Conservation (phyloP, 306 rosid species). For the Mucuna pruriens region DNA sequence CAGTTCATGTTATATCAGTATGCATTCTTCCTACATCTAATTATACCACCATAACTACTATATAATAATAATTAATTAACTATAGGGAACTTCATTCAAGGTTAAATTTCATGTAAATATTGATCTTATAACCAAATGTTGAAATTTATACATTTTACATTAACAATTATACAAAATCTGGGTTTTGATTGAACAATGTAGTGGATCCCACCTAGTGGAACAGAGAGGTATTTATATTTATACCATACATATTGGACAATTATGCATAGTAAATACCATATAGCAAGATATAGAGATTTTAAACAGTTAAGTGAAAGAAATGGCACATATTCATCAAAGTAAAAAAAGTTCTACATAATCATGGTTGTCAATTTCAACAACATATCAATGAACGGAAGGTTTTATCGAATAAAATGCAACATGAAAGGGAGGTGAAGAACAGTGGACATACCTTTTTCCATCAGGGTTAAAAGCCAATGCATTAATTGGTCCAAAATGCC, state of each 20-base stretch:
- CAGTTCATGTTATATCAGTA: background rate
- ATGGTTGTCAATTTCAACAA: conserved; percentile 16
- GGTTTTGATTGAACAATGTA: background rate
- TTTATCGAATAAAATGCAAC: background rate
- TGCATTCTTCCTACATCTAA: background rate
- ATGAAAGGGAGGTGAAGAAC: background rate
- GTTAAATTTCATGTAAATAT: background rate
- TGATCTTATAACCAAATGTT: background rate
- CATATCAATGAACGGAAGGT: background rate
- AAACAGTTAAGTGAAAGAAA: background rate
- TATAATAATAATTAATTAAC: no score
- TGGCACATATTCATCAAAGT: background rate
- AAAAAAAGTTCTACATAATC: background rate
- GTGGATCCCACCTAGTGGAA: background rate
- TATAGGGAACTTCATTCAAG: background rate
- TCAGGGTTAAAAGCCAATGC: conserved; percentile 96
- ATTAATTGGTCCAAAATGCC: conserved; percentile 98
- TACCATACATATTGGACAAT: background rate
- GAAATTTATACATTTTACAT: background rate
- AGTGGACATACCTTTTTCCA: conserved; percentile 73
- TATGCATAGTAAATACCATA: background rate
- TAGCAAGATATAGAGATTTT: background rate
- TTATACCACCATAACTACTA: background rate
- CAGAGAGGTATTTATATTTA: background rate
- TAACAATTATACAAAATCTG: background rate